phyloP scores from a whole-genome alignment of 108 stramenopile species.

The Skeletonema grethae region DNA sequence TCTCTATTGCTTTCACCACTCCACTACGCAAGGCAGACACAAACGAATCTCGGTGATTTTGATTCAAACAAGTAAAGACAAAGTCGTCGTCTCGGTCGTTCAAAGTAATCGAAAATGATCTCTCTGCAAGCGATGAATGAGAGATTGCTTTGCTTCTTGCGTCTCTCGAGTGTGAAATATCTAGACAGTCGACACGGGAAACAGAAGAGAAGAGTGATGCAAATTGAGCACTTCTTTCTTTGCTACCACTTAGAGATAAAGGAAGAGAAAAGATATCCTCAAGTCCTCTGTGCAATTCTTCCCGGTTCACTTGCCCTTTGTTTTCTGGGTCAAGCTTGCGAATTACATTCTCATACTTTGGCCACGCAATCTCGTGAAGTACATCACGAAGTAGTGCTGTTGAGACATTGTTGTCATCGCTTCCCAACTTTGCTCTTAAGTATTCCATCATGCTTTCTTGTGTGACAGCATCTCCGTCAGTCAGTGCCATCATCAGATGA shows the following conservation, averaged over 20 bases:
- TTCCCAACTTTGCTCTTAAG: background rate
- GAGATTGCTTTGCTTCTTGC: background rate
- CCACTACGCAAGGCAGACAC: background rate
- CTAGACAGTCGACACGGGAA: background rate
- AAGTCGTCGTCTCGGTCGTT: background rate
- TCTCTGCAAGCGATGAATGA: constrained; percentile 3
- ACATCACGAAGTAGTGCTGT: background rate
- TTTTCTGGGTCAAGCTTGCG: background rate
- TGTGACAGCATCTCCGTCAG: background rate
- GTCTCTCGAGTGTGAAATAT: background rate
- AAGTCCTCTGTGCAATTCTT: background rate
- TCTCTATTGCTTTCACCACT: background rate
- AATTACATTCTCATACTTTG: background rate
- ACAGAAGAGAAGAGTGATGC: constrained; percentile 4
- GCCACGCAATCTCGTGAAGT: background rate
- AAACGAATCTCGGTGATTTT: background rate
- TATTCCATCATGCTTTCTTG: background rate
- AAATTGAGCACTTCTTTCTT: background rate
- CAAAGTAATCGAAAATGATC: background rate
- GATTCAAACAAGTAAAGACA: background rate
- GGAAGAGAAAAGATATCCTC: background rate
- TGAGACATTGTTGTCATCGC: background rate
- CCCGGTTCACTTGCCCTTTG: background rate
- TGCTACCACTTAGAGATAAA: background rate
- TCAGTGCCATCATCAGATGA: constrained; percentile 3